Conservation (phyloP, 2,329 filamentous ascomycete genomes). For the Aureobasidium sp. region DNA sequence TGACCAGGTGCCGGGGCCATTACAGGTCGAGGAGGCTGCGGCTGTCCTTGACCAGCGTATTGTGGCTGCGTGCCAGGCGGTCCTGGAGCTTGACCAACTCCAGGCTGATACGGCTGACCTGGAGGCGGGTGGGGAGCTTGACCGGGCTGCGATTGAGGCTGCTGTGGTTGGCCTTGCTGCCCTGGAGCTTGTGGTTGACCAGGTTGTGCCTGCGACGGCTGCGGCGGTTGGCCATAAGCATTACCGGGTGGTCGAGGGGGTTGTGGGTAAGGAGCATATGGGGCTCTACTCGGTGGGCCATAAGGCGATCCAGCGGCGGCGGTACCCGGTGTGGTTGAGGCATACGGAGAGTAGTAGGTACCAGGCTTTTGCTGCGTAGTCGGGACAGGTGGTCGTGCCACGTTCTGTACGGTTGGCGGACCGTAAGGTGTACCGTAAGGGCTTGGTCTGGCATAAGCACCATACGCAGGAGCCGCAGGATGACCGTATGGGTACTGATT, state of each 20-base stretch:
- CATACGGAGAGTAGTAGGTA: slow-evolving; percentile 17
- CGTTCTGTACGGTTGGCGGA: slow-evolving; percentile 12
- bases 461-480: slow-evolving; percentile 12
- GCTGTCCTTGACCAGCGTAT: background rate
- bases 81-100: background rate
- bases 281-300: slow-evolving; percentile 13
- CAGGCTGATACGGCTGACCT: background rate
- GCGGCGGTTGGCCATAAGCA: background rate
- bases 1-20: background rate
- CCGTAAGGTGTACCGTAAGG: slow-evolving; percentile 16
- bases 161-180: background rate
- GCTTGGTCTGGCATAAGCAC: slow-evolving; percentile 14
- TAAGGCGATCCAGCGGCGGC: slow-evolving; percentile 13
- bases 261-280: slow-evolving; percentile 12
- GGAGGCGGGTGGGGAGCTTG: background rate
- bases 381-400: slow-evolving; percentile 10
- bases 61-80: slow-evolving; percentile 2
- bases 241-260: background rate
- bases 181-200: slow-evolving; percentile 1
- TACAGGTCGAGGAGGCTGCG: slow-evolving; percentile 6
- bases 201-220: background rate
- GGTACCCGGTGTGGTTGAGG: slow-evolving; percentile 14
- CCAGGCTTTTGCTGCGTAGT: slow-evolving; percentile 14
- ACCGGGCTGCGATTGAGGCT: background rate
- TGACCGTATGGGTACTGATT: slow-evolving; percentile 13